phyloP scores from a whole-genome alignment of 2,329 filamentous ascomycete species.

The Botryotinia convoluta region DNA sequence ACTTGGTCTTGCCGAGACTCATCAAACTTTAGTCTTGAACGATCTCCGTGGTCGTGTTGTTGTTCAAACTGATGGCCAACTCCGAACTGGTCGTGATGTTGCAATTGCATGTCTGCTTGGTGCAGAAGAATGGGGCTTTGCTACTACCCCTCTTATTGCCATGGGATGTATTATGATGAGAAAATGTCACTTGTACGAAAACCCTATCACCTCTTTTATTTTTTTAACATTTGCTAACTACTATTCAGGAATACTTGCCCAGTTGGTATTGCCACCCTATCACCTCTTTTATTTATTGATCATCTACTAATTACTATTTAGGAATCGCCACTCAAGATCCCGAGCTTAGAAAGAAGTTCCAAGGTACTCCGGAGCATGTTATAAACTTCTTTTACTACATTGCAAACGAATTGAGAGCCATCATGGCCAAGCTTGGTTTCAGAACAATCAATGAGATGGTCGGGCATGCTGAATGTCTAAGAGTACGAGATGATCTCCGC shows the following conservation, averaged over 20 bases:
- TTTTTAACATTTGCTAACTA: background rate
- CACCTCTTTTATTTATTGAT: no score
- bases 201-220: no score
- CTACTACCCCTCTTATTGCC: slow-evolving; percentile 88
- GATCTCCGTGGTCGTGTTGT: slow-evolving; percentile 93
- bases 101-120: slow-evolving; percentile 92
- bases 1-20: slow-evolving; percentile 91
- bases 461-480: slow-evolving; percentile 81
- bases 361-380: slow-evolving; percentile 88
- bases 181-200: slow-evolving; percentile 56
- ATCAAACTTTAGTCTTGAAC: slow-evolving; percentile 93
- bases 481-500: slow-evolving; percentile 82
- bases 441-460: slow-evolving; percentile 98
- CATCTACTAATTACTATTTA: slow-evolving; percentile 5
- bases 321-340: slow-evolving; percentile 89
- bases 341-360: slow-evolving; percentile 90
- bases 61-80: slow-evolving; percentile 92
- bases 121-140: slow-evolving; percentile 98
- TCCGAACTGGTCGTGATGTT: slow-evolving; percentile 88
- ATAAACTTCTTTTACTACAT: slow-evolving; percentile 97
- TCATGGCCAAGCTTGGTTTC: slow-evolving; percentile 95
- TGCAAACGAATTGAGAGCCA: slow-evolving; percentile 90
- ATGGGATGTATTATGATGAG: slow-evolving; percentile 98
- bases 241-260: slow-evolving; percentile 67
- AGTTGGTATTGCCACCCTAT: slow-evolving; percentile 62